Base-by-base conservation (phyloP, 2,329 filamentous ascomycete genomes). In the Alternaria novae-zelandiae region DNA sequence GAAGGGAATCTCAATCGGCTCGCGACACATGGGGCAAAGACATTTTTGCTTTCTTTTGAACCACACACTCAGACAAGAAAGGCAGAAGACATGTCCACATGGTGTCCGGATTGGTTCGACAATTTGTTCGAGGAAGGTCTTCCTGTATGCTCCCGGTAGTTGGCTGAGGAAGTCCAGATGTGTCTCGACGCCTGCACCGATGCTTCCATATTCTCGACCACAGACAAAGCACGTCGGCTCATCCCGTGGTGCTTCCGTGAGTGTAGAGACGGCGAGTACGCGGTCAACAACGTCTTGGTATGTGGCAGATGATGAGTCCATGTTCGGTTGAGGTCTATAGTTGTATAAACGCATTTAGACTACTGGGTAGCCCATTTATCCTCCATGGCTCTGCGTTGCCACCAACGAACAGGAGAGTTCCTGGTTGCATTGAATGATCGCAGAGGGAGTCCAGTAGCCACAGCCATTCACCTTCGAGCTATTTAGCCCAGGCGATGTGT, bases 11-110 rank as follows among this genome's bases (percentile, higher is more conserved):
- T 23, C 15, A 12, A 61, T 54, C 15, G 20, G 26, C 4, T 13
- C 6, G 12, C 63, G 60, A 17, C 63, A 66, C 32, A 58, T 46
- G 13, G 61, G 57, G 23, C 64, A 61, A 12, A 25, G 50, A 20
- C 56, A 25, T 5, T 2, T 10, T 10, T 7, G n/a, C n/a, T 32
- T 36, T 13, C n/a, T 28, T n/a, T 36, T 41, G 20, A 53, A 55
- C 55, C 50, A 61, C n/a, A n/a, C 15, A 25, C 54, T 54, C n/a
- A 66, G 44, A 50, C 50, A 61, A 8, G 21, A 32, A 8, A 54
- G 49, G 17, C 58, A 61, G 41, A 59, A 61, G 3, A 13, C 36
- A 25, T 64, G 58, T 8, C 58, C 51, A 45, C 58, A 64, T 5
- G 45, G 36, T 23, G 50, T 66, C 12, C 21, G 56, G 5, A 50